Evolutionary conservation across 2,329 filamentous ascomycete genomes (phyloP).

Genomic region (Aspergillus pseudonomiae): DNA sequence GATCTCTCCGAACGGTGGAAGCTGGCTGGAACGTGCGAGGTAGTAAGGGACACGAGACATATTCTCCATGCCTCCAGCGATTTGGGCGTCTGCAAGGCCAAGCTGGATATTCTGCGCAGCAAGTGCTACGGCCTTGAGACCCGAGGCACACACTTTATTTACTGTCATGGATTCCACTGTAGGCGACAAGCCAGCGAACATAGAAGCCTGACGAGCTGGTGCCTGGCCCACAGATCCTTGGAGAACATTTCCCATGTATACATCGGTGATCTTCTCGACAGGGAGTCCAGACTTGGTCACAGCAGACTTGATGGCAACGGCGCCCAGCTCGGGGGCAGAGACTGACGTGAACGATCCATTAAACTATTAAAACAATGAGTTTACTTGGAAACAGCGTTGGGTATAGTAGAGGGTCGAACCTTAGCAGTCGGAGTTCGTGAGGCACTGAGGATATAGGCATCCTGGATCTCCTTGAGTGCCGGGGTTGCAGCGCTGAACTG

Average conservation of each 20-base stretch:
- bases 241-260: constrained; percentile 97
- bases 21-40: constrained; percentile 74
- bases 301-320: constrained; percentile 88
- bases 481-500: constrained; percentile 57
- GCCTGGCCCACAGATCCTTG: constrained; percentile 83
- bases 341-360: constrained; percentile 87
- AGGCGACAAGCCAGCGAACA: constrained; percentile 83
- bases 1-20: constrained; percentile 84
- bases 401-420: constrained; percentile 50
- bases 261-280: constrained; percentile 77
- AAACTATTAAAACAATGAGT: constrained; percentile 63
- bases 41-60: constrained; percentile 96
- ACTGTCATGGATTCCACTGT: constrained; percentile 86
- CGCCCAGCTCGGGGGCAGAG: constrained; percentile 83
- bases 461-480: constrained; percentile 69
- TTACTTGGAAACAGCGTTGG: constrained; percentile 4
- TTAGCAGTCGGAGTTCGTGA: constrained; percentile 88
- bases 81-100: constrained; percentile 81
- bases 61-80: constrained; percentile 97
- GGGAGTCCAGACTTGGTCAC: constrained; percentile 84
- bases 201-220: constrained; percentile 84
- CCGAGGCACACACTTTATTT: constrained; percentile 98
- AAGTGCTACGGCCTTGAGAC: constrained; percentile 86
- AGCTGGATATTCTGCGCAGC: constrained; percentile 95
- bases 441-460: constrained; percentile 92